Evolutionary conservation across 768 basidiomycete genomes (phyloP).

Genomic region (Russula dissimulans): DNA sequence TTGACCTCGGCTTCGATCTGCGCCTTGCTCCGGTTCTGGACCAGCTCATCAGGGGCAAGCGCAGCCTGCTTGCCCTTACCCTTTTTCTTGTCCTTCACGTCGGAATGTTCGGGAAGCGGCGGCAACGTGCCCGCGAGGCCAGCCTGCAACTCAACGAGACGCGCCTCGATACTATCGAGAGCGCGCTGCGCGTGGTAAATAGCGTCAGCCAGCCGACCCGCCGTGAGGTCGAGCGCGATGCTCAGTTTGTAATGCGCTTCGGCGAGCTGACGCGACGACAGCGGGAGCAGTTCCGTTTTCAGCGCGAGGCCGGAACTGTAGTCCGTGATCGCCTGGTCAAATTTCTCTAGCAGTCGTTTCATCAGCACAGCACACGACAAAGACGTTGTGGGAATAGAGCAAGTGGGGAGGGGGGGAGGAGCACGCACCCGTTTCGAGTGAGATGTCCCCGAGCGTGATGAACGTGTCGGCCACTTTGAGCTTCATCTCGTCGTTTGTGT

Average conservation of each 20-base stretch:
- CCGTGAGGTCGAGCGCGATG: slow-evolving; percentile 85
- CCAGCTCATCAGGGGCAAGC: slow-evolving; percentile 42
- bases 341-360: slow-evolving; percentile 59
- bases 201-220: slow-evolving; percentile 74
- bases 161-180: slow-evolving; percentile 62
- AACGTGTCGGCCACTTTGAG: slow-evolving; percentile 88
- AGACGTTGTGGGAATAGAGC: not conserved
- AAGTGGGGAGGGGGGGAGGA: not conserved
- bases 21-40: slow-evolving; percentile 58
- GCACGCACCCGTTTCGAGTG: slow-evolving; percentile 80
- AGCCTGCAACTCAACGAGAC: slow-evolving; percentile 51
- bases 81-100: slow-evolving; percentile 67
- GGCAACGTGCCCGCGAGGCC: slow-evolving; percentile 34
- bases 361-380: no score
- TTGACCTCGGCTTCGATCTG: slow-evolving; percentile 74
- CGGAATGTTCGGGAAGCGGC: slow-evolving; percentile 21
- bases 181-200: slow-evolving; percentile 76
- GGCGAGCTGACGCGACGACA: slow-evolving; percentile 88
- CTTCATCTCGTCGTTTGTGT: slow-evolving; percentile 50
- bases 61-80: slow-evolving; percentile 28
- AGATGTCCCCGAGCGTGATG: slow-evolving; percentile 90
- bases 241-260: slow-evolving; percentile 92
- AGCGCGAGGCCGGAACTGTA: slow-evolving; percentile 70
- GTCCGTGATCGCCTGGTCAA: slow-evolving; percentile 87
- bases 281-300: slow-evolving; percentile 64